A percentile compares a stretch with the other conserved stretches of the same genome.
Conservation (phyloP, 345 rosid species). For the Chamaenerion angustifolium region DNA sequence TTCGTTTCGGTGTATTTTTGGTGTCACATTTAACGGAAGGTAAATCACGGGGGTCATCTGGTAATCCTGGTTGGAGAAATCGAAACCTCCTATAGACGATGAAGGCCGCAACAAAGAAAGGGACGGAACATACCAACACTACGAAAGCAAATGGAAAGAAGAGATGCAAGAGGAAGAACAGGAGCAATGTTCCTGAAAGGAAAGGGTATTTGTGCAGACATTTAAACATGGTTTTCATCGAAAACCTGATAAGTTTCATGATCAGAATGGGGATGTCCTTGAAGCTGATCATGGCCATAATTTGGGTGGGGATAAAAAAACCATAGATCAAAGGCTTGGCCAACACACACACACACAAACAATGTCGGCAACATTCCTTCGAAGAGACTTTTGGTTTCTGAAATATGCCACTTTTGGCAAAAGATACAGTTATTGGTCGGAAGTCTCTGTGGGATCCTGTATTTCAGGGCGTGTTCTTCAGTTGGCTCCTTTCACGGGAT, state of each 20-base stretch:
- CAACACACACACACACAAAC: too few relatives aligned
- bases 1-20: too few relatives aligned
- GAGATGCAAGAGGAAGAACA: slow-evolving; percentile 27
- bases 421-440: slow-evolving; percentile 12
- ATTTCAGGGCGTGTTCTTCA: slow-evolving; percentile 15
- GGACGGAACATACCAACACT: slow-evolving; percentile 34
- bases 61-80: not conserved
- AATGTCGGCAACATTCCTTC: too few relatives aligned
- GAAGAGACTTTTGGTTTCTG: too few relatives aligned
- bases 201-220: slow-evolving; percentile 32
- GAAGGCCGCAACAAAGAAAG: slow-evolving; percentile 21
- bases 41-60: too few relatives aligned
- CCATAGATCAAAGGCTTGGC: too few relatives aligned
- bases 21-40: too few relatives aligned
- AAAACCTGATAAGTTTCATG: too few relatives aligned
- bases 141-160: slow-evolving; percentile 45
- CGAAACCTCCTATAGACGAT: slow-evolving; percentile 17
- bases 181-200: slow-evolving; percentile 18
- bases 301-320: slow-evolving; percentile 14
- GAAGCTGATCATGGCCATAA: slow-evolving; percentile 22
- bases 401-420: slow-evolving; percentile 12
- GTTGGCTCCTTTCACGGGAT: slow-evolving; percentile 9
- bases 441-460: slow-evolving; percentile 19
- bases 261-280: slow-evolving; percentile 27
- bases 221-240: slow-evolving; percentile 11